These are phyloP conservation scores for Pleurotus salmoneostramineus DNA, from an alignment of 768 basidiomycete species.

Conservation along the genomic window DNA sequence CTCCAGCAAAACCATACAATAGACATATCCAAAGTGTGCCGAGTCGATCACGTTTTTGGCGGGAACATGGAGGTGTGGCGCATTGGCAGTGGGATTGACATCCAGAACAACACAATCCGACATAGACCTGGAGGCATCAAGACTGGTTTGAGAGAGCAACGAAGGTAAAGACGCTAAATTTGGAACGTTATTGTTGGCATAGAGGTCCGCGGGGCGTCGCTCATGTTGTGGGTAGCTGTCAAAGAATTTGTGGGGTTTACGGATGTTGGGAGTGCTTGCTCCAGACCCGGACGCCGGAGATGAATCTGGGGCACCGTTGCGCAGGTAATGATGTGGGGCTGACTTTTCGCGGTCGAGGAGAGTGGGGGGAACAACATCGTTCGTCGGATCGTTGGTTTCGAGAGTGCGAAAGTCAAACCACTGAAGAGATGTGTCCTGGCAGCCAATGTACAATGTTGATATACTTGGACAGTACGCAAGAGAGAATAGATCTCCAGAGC, in stretches of 20 bases:
- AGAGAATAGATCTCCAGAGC: constrained; percentile 86
- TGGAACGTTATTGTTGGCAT: constrained; percentile 50
- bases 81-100: constrained; percentile 21
- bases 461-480: constrained; percentile 69
- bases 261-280: constrained; percentile 33
- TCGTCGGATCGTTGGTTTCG: background rate
- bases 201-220: constrained; percentile 62
- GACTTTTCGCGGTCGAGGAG: background rate
- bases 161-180: background rate
- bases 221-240: constrained; percentile 81
- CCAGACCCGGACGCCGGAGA: constrained; percentile 27
- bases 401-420: constrained; percentile 65
- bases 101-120: constrained; percentile 11
- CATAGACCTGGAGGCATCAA: too few relatives aligned
- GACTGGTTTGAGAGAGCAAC: background rate
- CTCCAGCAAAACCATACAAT: constrained; percentile 54
- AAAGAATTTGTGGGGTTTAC: constrained; percentile 84
- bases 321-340: background rate
- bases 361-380: constrained; percentile 4
- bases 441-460: constrained; percentile 80
- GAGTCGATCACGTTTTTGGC: constrained; percentile 74
- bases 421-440: constrained; percentile 90
- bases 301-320: background rate
- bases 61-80: constrained; percentile 51
- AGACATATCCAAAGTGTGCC: constrained; percentile 94